A percentile compares a stretch with the other conserved stretches of the same genome.
Conservation (phyloP, 148 eudicot genomes). For the Chenopodium suecicum region DNA sequence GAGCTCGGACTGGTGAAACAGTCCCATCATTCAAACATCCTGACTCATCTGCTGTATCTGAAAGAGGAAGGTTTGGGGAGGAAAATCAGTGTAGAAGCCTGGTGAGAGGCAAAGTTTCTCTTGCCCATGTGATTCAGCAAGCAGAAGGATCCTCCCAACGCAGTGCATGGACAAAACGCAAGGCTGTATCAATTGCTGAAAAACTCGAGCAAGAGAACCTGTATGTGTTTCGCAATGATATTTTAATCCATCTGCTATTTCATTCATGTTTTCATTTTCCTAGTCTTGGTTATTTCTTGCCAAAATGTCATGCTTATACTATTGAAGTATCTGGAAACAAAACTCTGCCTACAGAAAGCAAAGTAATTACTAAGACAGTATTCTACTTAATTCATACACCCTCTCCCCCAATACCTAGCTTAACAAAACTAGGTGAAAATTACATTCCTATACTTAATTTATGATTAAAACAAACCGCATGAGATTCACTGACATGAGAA, state of each 20-base stretch:
- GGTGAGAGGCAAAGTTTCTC: conserved; percentile 82
- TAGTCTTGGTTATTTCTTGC: background rate
- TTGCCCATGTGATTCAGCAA: conserved; percentile 90
- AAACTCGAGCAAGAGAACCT: conserved; percentile 96
- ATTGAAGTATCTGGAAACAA: background rate
- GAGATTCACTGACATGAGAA: background rate
- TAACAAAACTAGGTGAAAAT: background rate
- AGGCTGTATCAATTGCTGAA: conserved; percentile 91
- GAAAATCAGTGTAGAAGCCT: conserved; percentile 60
- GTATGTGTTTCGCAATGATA: conserved; percentile 41
- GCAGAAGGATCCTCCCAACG: conserved; percentile 63
- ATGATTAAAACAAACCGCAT: background rate
- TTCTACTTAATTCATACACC: background rate
- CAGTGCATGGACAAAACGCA: conserved; percentile 84
- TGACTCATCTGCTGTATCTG: conserved; percentile 31
- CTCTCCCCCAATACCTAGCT: background rate
- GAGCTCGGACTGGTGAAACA: conserved; percentile 28
- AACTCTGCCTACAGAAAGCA: background rate
- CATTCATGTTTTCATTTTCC: background rate
- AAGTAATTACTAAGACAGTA: background rate
- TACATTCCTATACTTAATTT: background rate
- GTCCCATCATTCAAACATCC: conserved; percentile 30
- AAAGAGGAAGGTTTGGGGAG: conserved; percentile 41
- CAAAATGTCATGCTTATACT: background rate
- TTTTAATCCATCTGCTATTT: conserved; percentile 1